Conservation (phyloP, 73 alveolate genomes). For the Tetrahymena elliotti region DNA sequence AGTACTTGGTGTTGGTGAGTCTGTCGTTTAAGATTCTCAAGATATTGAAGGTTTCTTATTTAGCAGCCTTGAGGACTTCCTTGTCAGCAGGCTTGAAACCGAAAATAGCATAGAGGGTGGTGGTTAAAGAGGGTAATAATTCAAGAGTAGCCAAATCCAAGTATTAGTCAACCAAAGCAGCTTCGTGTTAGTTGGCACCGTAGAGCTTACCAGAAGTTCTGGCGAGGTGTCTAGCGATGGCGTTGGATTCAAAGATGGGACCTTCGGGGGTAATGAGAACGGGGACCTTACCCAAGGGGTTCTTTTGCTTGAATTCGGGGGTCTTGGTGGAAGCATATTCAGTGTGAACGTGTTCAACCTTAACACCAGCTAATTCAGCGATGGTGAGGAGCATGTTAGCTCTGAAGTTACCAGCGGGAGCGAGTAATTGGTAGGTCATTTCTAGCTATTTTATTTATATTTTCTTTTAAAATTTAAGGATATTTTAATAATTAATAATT, state of each 20-base stretch:
- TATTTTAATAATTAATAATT: background rate
- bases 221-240: slow-evolving; percentile 58
- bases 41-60: slow-evolving; percentile 48
- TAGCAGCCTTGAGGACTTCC: slow-evolving; percentile 36
- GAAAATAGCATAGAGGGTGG: slow-evolving; percentile 53
- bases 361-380: slow-evolving; percentile 21
- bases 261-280: slow-evolving; percentile 62
- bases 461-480: background rate
- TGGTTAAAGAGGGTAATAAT: slow-evolving; percentile 46
- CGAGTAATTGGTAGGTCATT: slow-evolving; percentile 13
- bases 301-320: slow-evolving; percentile 50
- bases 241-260: slow-evolving; percentile 48
- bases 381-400: slow-evolving; percentile 49
- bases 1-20: slow-evolving; percentile 52
- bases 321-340: slow-evolving; percentile 25
- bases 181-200: slow-evolving; percentile 29
- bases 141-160: slow-evolving; percentile 51
- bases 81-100: slow-evolving; percentile 66
- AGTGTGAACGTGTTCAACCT: slow-evolving; percentile 15
- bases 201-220: slow-evolving; percentile 44
- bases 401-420: slow-evolving; percentile 48
- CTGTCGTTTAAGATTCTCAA: slow-evolving; percentile 52
- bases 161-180: slow-evolving; percentile 62
- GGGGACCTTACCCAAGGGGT: slow-evolving; percentile 71
- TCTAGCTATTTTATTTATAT: background rate